These are phyloP conservation scores for Mortierella sp. DNA, from an alignment of 371 early-diverging fungal genomes.

Conservation along the genomic window DNA sequence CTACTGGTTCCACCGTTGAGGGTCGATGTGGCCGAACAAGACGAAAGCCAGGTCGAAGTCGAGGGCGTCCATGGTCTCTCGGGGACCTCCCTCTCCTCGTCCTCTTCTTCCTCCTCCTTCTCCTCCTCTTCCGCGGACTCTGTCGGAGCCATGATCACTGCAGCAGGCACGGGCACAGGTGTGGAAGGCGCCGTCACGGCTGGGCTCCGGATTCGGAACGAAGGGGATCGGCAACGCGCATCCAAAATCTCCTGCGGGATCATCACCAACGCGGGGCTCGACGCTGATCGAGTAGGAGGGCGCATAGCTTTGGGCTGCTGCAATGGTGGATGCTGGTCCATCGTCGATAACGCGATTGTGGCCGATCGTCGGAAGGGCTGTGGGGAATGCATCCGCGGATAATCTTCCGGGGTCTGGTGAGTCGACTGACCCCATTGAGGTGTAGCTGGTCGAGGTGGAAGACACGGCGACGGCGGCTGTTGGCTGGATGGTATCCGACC, in stretches of 20 bases:
- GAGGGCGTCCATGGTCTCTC: too few relatives aligned
- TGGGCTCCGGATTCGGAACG: conserved; percentile 34
- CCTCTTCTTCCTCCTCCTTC: too few relatives aligned
- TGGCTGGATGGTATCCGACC: background rate
- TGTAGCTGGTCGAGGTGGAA: background rate
- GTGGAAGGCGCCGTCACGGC: background rate
- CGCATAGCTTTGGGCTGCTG: background rate
- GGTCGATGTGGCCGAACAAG: background rate
- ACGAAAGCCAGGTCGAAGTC: background rate
- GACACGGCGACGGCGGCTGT: background rate
- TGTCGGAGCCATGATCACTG: background rate
- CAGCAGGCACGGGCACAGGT: background rate
- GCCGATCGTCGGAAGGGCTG: too few relatives aligned
- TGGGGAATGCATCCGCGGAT: too few relatives aligned
- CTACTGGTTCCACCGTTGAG: background rate
- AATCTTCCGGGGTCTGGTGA: too few relatives aligned
- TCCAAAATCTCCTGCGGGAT: conserved; percentile 50
- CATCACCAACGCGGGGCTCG: conserved; percentile 20
- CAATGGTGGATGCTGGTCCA: conserved; percentile 1
- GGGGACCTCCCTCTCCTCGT: background rate
- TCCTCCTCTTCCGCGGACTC: background rate
- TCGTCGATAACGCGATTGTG: too few relatives aligned
- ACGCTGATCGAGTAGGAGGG: conserved; percentile 2
- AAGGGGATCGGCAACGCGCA: conserved; percentile 34
- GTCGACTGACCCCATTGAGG: background rate